Percentiles rank a stretch among this genome's conserved stretches.
phyloP scores from a whole-genome alignment of 2,329 filamentous ascomycete species.

The Penicillium olsonii region DNA sequence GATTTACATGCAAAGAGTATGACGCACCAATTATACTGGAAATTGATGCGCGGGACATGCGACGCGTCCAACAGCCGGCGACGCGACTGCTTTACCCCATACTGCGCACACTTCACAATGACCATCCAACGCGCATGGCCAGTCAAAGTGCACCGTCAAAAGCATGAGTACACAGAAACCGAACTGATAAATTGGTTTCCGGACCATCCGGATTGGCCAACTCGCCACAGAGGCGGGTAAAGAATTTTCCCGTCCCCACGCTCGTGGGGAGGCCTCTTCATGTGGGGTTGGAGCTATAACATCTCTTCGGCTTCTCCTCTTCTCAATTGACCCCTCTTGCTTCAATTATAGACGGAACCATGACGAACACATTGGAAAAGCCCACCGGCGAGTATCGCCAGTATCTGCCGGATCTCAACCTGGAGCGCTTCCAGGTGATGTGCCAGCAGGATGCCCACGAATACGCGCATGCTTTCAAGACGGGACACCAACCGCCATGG shows the following conservation, averaged over 20 bases:
- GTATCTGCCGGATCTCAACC: constrained; percentile 63
- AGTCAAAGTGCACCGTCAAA: too few relatives aligned
- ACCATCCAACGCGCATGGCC: too few relatives aligned
- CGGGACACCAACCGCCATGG: constrained; percentile 65
- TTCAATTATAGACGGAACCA: constrained; percentile 2
- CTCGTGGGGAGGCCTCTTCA: constrained; percentile 20
- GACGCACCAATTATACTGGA: neutral
- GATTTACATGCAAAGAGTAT: too few relatives aligned
- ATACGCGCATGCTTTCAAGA: constrained; percentile 63
- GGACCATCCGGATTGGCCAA: constrained; percentile 8
- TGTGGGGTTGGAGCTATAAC: constrained; percentile 24
- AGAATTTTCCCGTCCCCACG: constrained; percentile 24
- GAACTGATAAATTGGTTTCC: constrained; percentile 1
- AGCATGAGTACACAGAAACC: too few relatives aligned
- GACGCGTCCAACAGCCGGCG: neutral
- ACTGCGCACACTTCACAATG: too few relatives aligned
- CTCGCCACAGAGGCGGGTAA: constrained; percentile 19
- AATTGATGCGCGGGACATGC: neutral
- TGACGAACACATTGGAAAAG: constrained; percentile 11
- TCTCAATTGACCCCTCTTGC: neutral
- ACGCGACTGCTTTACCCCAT: too few relatives aligned
- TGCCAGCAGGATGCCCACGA: constrained; percentile 63
- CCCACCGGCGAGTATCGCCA: constrained; percentile 53
- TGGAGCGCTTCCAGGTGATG: constrained; percentile 64
- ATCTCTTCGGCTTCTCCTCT: neutral